Percentiles rank a stretch among this genome's conserved stretches.
Evolutionary conservation across 164 flowering plant genomes (phyloP).

Genomic region (Liquidambar formosana): DNA sequence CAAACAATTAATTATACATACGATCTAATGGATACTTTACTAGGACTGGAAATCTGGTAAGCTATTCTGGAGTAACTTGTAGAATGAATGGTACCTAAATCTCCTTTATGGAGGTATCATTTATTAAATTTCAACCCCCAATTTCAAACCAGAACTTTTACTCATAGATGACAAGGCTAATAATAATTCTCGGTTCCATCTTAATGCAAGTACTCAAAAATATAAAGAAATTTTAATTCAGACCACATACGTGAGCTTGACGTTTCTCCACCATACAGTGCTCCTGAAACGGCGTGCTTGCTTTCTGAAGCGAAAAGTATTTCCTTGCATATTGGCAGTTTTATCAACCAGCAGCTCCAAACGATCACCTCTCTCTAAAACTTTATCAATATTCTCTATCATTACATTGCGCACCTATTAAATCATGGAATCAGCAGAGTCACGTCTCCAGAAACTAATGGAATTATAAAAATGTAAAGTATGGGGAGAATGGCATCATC

Average conservation of each 20-base stretch:
- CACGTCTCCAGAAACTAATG: neutral
- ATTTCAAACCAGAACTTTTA: neutral
- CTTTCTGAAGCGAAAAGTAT: constrained; percentile 85
- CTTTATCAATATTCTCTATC: constrained; percentile 97
- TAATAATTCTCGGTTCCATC: neutral
- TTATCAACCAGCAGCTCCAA: constrained; percentile 90
- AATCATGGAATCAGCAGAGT: constrained; percentile 6
- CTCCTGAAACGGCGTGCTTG: constrained; percentile 80
- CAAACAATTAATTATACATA: too few relatives aligned
- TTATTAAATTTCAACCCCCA: too few relatives aligned
- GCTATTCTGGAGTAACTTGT: too few relatives aligned
- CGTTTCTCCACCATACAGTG: constrained; percentile 95
- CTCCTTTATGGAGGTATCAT: too few relatives aligned
- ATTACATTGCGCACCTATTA: constrained; percentile 87
- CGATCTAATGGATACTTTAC: too few relatives aligned
- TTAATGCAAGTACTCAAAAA: neutral
- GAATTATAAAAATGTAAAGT: neutral
- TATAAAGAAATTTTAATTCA: neutral
- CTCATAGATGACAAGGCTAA: neutral
- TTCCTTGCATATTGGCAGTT: constrained; percentile 88
- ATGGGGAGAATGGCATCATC: neutral
- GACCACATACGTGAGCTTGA: constrained; percentile 76
- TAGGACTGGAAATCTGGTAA: too few relatives aligned
- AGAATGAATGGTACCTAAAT: too few relatives aligned
- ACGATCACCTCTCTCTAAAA: constrained; percentile 91